Evolutionary conservation across 768 basidiomycete species (phyloP).

Genomic region (Tricholoma bakamatsutake): DNA sequence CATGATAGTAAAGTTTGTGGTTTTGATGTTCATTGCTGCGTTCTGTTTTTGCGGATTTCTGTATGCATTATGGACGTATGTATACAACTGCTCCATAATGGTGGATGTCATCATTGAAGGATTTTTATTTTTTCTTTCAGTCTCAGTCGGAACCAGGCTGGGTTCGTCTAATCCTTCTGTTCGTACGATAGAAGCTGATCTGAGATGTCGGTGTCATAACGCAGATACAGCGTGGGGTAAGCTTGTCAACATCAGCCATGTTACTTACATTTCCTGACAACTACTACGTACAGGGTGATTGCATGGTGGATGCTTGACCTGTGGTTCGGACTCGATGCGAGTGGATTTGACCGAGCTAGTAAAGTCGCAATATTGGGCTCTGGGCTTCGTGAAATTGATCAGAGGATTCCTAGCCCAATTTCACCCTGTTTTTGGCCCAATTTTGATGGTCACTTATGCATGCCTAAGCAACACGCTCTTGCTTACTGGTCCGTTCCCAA

Average conservation of each 20-base stretch:
- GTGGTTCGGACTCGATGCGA: constrained; percentile 93
- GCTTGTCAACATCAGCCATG: neutral
- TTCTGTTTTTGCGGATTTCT: constrained; percentile 92
- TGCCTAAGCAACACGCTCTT: constrained; percentile 90
- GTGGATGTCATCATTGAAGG: neutral
- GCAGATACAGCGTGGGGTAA: constrained; percentile 27
- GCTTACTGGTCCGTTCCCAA: constrained; percentile 57
- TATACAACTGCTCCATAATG: constrained; percentile 12
- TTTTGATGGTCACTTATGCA: constrained; percentile 89
- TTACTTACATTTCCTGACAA: neutral
- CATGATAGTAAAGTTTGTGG: constrained; percentile 86
- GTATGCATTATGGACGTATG: constrained; percentile 92
- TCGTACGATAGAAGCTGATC: constrained; percentile 26
- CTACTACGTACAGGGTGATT: constrained; percentile 33
- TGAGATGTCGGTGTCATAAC: neutral
- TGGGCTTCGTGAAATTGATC: neutral
- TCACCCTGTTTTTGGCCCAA: constrained; percentile 83
- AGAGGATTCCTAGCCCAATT: constrained; percentile 48
- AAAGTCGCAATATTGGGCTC: constrained; percentile 23
- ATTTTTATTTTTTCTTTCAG: constrained; percentile 29
- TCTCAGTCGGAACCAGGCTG: constrained; percentile 53
- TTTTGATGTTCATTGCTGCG: constrained; percentile 78
- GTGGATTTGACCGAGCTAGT: constrained; percentile 82
- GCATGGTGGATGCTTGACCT: constrained; percentile 95
- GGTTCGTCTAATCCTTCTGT: constrained; percentile 31